These are phyloP conservation scores for Microdochium trichocladiopsis DNA, from an alignment of 2,329 filamentous ascomycete species.

Conservation along the genomic window DNA sequence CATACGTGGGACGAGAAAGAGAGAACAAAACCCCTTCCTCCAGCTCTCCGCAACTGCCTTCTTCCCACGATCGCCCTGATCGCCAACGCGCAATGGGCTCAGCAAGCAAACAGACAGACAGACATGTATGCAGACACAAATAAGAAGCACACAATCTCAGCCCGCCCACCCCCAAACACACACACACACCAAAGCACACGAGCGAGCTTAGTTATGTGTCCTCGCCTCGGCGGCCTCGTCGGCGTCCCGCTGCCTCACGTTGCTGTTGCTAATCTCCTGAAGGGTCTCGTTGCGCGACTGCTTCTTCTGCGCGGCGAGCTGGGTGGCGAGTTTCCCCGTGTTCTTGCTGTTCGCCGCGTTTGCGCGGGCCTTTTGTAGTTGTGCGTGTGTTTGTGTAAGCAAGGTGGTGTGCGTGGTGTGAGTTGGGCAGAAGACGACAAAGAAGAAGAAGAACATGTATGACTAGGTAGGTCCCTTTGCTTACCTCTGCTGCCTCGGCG, in stretches of 20 bases:
- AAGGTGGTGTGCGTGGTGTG: neutral
- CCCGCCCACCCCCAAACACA: too few relatives aligned
- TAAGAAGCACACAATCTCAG: too few relatives aligned
- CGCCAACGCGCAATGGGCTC: too few relatives aligned
- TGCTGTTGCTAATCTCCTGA: conserved; percentile 59
- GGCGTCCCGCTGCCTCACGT: conserved; percentile 58
- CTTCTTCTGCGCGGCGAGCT: conserved; percentile 69
- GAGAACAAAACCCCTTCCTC: too few relatives aligned
- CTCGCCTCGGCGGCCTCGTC: conserved; percentile 54
- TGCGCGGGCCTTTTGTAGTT: conserved; percentile 55
- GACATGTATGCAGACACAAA: too few relatives aligned
- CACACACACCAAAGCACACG: too few relatives aligned
- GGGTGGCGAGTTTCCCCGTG: conserved; percentile 62
- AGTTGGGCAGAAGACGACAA: conserved; percentile 1
- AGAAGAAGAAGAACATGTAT: conserved; percentile 2
- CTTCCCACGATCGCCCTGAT: too few relatives aligned
- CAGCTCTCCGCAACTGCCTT: too few relatives aligned
- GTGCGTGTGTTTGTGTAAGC: neutral
- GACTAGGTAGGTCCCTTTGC: too few relatives aligned
- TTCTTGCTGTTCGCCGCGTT: conserved; percentile 44
- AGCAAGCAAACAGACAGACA: too few relatives aligned
- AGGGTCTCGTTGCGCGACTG: conserved; percentile 64
- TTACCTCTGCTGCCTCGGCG: conserved; percentile 77
- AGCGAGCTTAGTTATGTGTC: conserved; percentile 53
- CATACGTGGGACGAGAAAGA: too few relatives aligned